These are phyloP conservation scores for Candida qinlingensis DNA, from an alignment of 805 yeast genomes.

Conservation along the genomic window DNA sequence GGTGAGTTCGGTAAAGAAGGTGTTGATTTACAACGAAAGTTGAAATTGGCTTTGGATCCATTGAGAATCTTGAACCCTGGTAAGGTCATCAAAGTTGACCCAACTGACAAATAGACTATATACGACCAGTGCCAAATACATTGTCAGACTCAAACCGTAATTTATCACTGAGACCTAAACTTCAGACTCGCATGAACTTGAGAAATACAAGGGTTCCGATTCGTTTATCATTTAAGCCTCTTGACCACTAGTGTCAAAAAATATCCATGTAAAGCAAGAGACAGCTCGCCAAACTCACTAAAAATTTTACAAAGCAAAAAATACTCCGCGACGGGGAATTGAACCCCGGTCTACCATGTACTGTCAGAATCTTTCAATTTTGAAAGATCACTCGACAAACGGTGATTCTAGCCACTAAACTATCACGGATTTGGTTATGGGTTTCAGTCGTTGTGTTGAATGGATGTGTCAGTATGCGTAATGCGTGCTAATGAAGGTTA, in stretches of 20 bases:
- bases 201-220: too few relatives aligned
- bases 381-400: constrained; percentile 5
- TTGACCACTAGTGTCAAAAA: too few relatives aligned
- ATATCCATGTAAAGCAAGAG: too few relatives aligned
- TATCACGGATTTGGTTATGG: constrained; percentile 2
- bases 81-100: constrained; percentile 63
- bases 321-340: constrained; percentile 10
- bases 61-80: constrained; percentile 69
- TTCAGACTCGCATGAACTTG: too few relatives aligned
- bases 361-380: neutral
- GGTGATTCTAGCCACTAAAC: constrained; percentile 12
- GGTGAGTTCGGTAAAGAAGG: constrained; percentile 62
- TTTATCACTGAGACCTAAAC: too few relatives aligned
- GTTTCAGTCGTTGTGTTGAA: too few relatives aligned
- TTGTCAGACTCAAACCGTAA: too few relatives aligned
- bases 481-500: too few relatives aligned
- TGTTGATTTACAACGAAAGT: constrained; percentile 59
- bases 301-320: neutral
- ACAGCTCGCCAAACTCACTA: neutral
- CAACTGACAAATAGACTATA: constrained; percentile 19
- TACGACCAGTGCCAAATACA: too few relatives aligned
- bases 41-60: constrained; percentile 69
- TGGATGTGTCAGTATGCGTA: too few relatives aligned
- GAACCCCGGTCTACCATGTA: constrained; percentile 12
- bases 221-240: too few relatives aligned